Evolutionary conservation across 495 filamentous ascomycete genomes (phyloP).

Genomic region (Wilcoxina mikolae): DNA sequence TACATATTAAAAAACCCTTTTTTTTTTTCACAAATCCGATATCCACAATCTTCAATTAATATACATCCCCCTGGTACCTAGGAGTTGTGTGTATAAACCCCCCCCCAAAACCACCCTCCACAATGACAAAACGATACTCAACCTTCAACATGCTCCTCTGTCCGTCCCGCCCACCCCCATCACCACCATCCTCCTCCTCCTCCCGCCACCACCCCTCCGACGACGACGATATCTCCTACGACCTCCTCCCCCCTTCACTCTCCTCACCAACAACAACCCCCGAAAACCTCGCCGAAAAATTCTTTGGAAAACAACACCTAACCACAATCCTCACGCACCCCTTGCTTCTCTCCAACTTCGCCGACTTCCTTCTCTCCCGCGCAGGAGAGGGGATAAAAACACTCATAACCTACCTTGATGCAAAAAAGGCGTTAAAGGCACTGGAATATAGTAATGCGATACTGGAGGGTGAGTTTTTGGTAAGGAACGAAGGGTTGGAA

Average conservation of each 20-base stretch:
- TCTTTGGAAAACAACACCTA: background rate
- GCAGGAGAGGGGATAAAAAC: constrained; percentile 40
- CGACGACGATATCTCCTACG: background rate
- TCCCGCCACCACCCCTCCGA: background rate
- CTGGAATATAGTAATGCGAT: constrained; percentile 55
- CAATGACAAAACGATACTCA: background rate
- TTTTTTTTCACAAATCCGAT: too few relatives aligned
- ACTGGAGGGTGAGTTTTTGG: constrained; percentile 28
- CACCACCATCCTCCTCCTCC: background rate
- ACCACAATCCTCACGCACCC: background rate
- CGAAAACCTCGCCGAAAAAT: background rate
- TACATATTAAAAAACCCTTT: too few relatives aligned
- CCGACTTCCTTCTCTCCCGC: constrained; percentile 40
- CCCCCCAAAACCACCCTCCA: too few relatives aligned
- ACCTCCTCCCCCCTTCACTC: background rate
- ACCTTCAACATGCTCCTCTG: background rate
- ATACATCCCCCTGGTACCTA: too few relatives aligned
- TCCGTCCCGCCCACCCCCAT: background rate
- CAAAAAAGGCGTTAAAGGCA: constrained; percentile 45
- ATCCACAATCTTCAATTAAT: too few relatives aligned
- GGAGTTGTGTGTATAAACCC: too few relatives aligned
- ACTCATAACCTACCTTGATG: constrained; percentile 46
- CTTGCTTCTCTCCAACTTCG: constrained; percentile 39
- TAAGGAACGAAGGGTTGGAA: background rate
- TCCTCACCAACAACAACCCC: too few relatives aligned